These are phyloP conservation scores for Pseudisothecium myosuroides DNA, from an alignment of 225 moss, liverwort and hornwort genomes.

Conservation along the genomic window DNA sequence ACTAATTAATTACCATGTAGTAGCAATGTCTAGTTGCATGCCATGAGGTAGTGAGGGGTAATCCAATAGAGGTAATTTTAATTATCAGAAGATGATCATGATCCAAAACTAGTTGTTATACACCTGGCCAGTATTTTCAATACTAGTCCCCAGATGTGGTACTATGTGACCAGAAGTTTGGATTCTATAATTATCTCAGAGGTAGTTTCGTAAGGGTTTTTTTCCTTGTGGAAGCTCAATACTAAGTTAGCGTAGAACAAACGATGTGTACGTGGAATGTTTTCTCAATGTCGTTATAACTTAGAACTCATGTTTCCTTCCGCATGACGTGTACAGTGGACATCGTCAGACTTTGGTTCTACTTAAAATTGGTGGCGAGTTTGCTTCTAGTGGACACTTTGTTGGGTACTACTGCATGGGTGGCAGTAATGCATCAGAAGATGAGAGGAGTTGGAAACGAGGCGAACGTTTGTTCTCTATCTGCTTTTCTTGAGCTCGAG, in stretches of 20 bases:
- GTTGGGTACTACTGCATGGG: background rate
- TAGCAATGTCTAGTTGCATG: slow-evolving; percentile 35
- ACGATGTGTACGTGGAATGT: slow-evolving; percentile 5
- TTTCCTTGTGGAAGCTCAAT: slow-evolving; percentile 7
- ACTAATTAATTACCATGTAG: background rate
- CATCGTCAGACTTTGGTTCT: background rate
- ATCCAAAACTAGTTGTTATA: background rate
- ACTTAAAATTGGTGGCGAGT: background rate
- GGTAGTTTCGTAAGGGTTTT: background rate
- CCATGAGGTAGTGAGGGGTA: background rate
- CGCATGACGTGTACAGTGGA: background rate
- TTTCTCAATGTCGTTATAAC: background rate
- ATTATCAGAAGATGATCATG: slow-evolving; percentile 7
- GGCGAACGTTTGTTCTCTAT: background rate
- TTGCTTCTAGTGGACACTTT: background rate
- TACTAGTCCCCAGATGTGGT: background rate
- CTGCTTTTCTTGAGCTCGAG: background rate
- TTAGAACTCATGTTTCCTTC: background rate
- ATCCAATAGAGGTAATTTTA: slow-evolving; percentile 20
- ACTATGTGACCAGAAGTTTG: slow-evolving; percentile 10
- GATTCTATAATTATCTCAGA: slow-evolving; percentile 22
- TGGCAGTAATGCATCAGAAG: slow-evolving; percentile 4
- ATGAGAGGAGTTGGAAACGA: background rate
- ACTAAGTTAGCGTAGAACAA: background rate
- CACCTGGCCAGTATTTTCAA: slow-evolving; percentile 5